Base-by-base conservation (phyloP, 768 basidiomycete species). In the Leccinum barrowsii region DNA sequence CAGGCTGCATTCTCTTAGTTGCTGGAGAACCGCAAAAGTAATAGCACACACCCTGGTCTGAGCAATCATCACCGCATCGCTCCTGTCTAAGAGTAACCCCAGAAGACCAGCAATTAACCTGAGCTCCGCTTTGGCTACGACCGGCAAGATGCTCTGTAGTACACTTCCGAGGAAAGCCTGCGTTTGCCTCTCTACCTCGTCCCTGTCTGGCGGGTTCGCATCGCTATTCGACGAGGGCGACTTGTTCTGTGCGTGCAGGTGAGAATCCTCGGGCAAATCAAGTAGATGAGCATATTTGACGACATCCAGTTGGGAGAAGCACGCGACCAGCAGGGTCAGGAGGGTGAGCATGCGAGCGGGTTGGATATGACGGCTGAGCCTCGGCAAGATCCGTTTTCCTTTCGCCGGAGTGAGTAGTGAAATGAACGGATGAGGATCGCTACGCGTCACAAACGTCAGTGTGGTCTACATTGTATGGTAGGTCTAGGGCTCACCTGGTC, bases 361-460 rank as follows among this genome's bases (percentile, higher is more conserved):
- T 60, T 82, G 82, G 17, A 98, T 82, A 64, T 94, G 89, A 19
- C 95, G 87, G 10, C 92, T 86, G 13, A 94, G 83, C 48, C 97
- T 87, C 4, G 94, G 90, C 12, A 99, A 79, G 24, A 99, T 81
- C 60, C 87, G 87, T 77, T 98, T 98, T 57, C 97, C 97, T 74
- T 99, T 99, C 64, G 83, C 83, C 4, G 92, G 87, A 19, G 81
- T 82, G 50, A 99, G 81, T 34, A 99, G 80, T 3, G 95, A 94
- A 63, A 99, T 86, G 76, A 99, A 98, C 2, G 97, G 97, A 76
- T 99, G 97, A 3, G 96, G 96, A 61, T 90, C 82, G 70, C 95
- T 95, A 55, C 42, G 50, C 7, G 30, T 44, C 34, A n/a, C 52
- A 44, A 52, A 26, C 2, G 26, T 59, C 7, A 67, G 53, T 30